Conservation (phyloP, 495 filamentous ascomycete species). For the Annulohypoxylon stygium region DNA sequence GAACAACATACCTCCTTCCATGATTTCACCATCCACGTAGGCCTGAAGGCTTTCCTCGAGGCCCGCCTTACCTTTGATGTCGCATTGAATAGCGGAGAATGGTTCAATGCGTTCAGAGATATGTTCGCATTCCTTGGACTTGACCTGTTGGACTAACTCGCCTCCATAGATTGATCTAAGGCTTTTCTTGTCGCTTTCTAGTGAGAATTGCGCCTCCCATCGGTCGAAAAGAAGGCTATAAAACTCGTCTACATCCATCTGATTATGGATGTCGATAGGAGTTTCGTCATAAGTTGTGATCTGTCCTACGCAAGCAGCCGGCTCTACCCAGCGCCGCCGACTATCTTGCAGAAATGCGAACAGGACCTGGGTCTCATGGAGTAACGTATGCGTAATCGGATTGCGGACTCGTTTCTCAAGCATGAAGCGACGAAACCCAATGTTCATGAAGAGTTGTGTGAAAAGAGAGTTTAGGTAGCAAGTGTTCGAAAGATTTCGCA, state of each 20-base stretch:
- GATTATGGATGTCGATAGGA: conserved; percentile 85
- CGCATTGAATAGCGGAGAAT: conserved; percentile 96
- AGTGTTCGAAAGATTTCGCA: conserved; percentile 93
- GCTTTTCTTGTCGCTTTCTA: conserved; percentile 73
- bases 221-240: conserved; percentile 93
- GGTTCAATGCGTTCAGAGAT: conserved; percentile 91
- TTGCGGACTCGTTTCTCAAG: conserved; percentile 67
- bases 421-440: conserved; percentile 87
- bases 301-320: conserved; percentile 75
- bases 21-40: conserved; percentile 94
- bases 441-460: conserved; percentile 97
- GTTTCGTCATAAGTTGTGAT: conserved; percentile 87
- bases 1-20: conserved; percentile 82
- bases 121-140: conserved; percentile 93
- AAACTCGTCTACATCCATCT: conserved; percentile 99
- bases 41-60: conserved; percentile 90
- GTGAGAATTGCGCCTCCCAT: conserved; percentile 85
- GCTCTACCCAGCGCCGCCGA: conserved; percentile 77
- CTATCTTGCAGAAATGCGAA: conserved; percentile 90
- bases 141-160: conserved; percentile 92
- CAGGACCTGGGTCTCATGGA: conserved; percentile 81
- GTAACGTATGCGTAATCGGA: conserved; percentile 72
- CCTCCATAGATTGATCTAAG: conserved; percentile 92
- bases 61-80: conserved; percentile 90
- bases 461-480: conserved; percentile 98